These are phyloP conservation scores for Backusella tarrabulga DNA, from an alignment of 192 early-diverging fungal genomes.

Conservation along the genomic window DNA sequence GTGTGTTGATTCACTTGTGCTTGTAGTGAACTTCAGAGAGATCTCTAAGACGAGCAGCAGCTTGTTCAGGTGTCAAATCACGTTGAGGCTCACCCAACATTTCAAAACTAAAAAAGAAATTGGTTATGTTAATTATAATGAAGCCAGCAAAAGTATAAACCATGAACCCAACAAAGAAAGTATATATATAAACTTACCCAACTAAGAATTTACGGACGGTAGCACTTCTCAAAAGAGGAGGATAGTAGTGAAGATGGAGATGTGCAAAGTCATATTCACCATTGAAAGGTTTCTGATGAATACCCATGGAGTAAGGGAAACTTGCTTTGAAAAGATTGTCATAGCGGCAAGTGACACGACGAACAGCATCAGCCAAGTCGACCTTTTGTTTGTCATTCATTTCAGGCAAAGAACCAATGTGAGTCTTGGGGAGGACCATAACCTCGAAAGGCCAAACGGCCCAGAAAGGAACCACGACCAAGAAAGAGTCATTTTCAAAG, in stretches of 20 bases:
- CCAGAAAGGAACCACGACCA: slow-evolving; percentile 93
- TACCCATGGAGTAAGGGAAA: slow-evolving; percentile 96
- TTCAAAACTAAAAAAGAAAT: slow-evolving; percentile 65
- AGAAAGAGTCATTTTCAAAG: slow-evolving; percentile 76
- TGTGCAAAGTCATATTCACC: slow-evolving; percentile 59
- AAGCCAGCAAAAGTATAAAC: neutral
- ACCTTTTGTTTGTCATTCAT: slow-evolving; percentile 48
- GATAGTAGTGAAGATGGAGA: slow-evolving; percentile 94
- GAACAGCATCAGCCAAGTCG: slow-evolving; percentile 76
- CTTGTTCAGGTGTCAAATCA: slow-evolving; percentile 93
- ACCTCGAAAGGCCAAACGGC: slow-evolving; percentile 96
- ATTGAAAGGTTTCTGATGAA: slow-evolving; percentile 83
- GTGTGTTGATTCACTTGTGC: slow-evolving; percentile 10
- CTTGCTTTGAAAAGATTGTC: slow-evolving; percentile 89
- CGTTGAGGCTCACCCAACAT: slow-evolving; percentile 92
- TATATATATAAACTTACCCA: slow-evolving; percentile 54
- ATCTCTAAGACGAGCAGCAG: slow-evolving; percentile 67
- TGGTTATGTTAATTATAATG: neutral
- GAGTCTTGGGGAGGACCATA: slow-evolving; percentile 72
- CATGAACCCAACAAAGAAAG: neutral
- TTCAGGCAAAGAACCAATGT: slow-evolving; percentile 56
- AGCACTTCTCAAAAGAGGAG: slow-evolving; percentile 85
- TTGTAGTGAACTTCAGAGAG: slow-evolving; percentile 63
- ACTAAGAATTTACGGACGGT: slow-evolving; percentile 95
- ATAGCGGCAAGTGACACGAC: slow-evolving; percentile 79